Percentiles rank a stretch among this genome's conserved stretches.
These are phyloP conservation scores for Phytophthora lateralis DNA, from an alignment of 352 stramenopile genomes.

Conservation along the genomic window DNA sequence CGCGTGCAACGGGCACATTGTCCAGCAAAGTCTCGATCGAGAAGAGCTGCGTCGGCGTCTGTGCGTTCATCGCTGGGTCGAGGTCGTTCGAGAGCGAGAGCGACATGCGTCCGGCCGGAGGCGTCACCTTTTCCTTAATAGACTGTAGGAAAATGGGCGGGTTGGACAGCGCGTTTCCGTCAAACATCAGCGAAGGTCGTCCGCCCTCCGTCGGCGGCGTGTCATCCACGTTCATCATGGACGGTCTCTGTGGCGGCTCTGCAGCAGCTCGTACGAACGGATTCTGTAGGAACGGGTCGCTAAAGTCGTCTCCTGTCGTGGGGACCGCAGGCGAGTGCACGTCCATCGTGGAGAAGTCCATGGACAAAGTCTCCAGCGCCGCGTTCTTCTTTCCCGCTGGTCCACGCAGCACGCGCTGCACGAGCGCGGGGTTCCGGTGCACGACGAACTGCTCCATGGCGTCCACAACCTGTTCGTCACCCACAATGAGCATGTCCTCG, in stretches of 20 bases:
- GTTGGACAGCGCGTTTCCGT: conserved; percentile 52
- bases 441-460: conserved; percentile 81
- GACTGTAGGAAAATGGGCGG: conserved; percentile 62
- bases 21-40: conserved; percentile 70
- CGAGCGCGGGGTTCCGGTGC: conserved; percentile 52
- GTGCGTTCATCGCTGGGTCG: conserved; percentile 47
- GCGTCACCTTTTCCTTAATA: conserved; percentile 71
- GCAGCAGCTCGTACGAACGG: conserved; percentile 45
- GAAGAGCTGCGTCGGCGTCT: conserved; percentile 60
- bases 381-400: conserved; percentile 37
- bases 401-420: conserved; percentile 58
- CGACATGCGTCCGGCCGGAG: conserved; percentile 53
- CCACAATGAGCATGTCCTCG: conserved; percentile 72
- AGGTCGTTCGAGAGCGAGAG: conserved; percentile 69
- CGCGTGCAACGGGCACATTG: conserved; percentile 56
- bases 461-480: conserved; percentile 77
- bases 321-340: conserved; percentile 45
- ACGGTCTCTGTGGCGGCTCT: conserved; percentile 19
- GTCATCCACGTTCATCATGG: conserved; percentile 34
- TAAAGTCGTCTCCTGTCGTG: conserved; percentile 18
- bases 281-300: conserved; percentile 62
- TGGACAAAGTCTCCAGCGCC: conserved; percentile 58
- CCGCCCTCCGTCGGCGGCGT: conserved; percentile 9
- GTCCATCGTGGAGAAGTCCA: conserved; percentile 59
- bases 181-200: conserved; percentile 68